Conservation (phyloP, 2,329 filamentous ascomycete species). For the Apiospora koreana region DNA sequence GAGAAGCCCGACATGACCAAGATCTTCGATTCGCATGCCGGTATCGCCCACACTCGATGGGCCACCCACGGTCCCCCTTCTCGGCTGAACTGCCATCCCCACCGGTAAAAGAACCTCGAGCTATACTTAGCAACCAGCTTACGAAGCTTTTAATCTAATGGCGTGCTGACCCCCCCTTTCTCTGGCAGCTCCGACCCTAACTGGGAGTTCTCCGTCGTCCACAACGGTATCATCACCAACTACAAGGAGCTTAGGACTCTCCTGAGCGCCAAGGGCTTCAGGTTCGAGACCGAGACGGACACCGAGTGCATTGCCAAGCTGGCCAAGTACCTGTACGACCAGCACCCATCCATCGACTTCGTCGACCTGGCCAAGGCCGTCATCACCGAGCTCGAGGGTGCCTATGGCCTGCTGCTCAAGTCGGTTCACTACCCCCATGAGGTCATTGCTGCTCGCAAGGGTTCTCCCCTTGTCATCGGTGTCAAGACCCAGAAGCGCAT, state of each 20-base stretch:
- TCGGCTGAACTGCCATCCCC: slow-evolving; percentile 95
- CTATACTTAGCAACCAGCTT: not conserved
- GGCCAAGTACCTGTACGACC: slow-evolving; percentile 95
- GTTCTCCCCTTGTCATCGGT: slow-evolving; percentile 94
- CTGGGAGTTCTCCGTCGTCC: slow-evolving; percentile 96
- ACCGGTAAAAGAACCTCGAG: slow-evolving; percentile 67
- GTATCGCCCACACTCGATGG: slow-evolving; percentile 99
- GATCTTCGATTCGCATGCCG: slow-evolving; percentile 96
- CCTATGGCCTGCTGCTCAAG: slow-evolving; percentile 96
- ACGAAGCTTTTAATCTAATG: not conserved
- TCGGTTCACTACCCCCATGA: slow-evolving; percentile 98
- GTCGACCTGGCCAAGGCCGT: slow-evolving; percentile 96
- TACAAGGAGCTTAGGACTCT: slow-evolving; percentile 99
- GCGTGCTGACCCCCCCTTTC: slow-evolving; percentile 14
- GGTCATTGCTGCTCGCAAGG: slow-evolving; percentile 96
- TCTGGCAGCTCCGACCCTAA: slow-evolving; percentile 76
- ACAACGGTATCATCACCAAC: slow-evolving; percentile 99
- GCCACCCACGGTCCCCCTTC: slow-evolving; percentile 96
- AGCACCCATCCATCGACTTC: slow-evolving; percentile 92
- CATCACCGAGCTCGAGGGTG: slow-evolving; percentile 97
- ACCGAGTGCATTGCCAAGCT: slow-evolving; percentile 99
- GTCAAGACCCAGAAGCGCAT: slow-evolving; percentile 97
- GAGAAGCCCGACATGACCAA: slow-evolving; percentile 83
- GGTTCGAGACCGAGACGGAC: slow-evolving; percentile 98
- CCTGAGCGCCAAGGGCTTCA: slow-evolving; percentile 91